Evolutionary conservation across 1,284 basidiomycete species (phyloP), one percentile per base, ranked within the genome.

Genomic region (Marasmius sp.): DNA sequence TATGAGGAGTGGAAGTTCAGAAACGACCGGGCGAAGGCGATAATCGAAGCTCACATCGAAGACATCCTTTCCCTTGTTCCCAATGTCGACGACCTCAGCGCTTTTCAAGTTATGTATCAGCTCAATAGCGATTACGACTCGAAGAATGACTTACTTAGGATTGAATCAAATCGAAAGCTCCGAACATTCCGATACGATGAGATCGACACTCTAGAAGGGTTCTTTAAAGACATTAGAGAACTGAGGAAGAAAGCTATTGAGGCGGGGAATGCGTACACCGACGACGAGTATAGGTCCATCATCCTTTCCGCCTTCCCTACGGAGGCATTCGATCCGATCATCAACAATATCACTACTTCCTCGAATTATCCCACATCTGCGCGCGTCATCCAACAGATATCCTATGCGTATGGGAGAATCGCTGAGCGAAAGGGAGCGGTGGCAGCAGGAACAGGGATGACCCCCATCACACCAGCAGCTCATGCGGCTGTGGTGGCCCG

Each of bases 11-110:
- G 43, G 33, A 39, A 18, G 1, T 60, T 60, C 43, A 2, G 59
- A 20, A 58, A 61, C 18, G 39, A 61, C 20, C 7, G 56, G 1
- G 39, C 60, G 4, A 61, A 61, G 27, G 36, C 39, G 1, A 45
- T 58, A 14, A 61, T 61, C 12, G 60, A 61, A 20, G 27, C 48
- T 1, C 34, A 61, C 33, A 53, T 61, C 27, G 12, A 27, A 9
- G 55, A 57, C 27, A 22, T 57, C 0, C 33, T 43, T 1, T 61
- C 59, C 10, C 43, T 61, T 12, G 38, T 61, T 6, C 14, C 59
- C 3, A 20, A 61, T 18, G 52, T 38, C 18, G 54, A 61, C n/a
- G 6, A 9, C 0, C 33, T 47, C 12, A 37, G 16, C 18, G 59
- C 59, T 2, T 6, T 38, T 6, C 2, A 27, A 27, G 27, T 22